phyloP scores from a whole-genome alignment of 169 alveolate species.

The Plasmodium gallinaceum region DNA sequence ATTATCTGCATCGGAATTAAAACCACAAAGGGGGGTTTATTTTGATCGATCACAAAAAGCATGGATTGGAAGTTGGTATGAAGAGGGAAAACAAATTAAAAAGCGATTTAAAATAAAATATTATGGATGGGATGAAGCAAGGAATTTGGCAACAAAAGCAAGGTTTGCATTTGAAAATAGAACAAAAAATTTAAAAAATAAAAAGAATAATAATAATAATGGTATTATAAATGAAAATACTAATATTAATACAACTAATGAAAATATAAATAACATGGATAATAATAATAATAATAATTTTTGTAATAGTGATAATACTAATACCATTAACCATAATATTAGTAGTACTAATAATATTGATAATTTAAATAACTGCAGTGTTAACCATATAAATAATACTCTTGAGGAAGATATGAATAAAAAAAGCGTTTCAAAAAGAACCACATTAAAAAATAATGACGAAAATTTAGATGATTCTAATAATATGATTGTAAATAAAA shows the following conservation, averaged over 20 bases:
- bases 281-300: not conserved
- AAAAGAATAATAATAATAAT: not conserved
- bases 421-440: constrained; percentile 11
- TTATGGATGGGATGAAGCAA: constrained; percentile 78
- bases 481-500: not conserved
- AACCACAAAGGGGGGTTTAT: constrained; percentile 77
- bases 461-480: not conserved
- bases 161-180: constrained; percentile 65
- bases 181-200: constrained; percentile 25
- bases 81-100: constrained; percentile 75
- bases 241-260: not conserved
- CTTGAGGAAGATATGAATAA: not conserved
- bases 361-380: not conserved
- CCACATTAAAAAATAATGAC: not conserved
- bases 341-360: not conserved
- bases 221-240: too few relatives aligned
- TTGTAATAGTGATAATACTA: not conserved
- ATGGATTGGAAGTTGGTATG: constrained; percentile 78
- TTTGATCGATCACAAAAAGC: constrained; percentile 75
- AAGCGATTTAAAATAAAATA: constrained; percentile 60
- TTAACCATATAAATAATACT: not conserved
- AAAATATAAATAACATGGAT: not conserved
- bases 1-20: constrained; percentile 26
- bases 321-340: not conserved
- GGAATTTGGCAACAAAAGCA: constrained; percentile 63